A percentile compares a stretch with the other conserved stretches of the same genome.
Evolutionary conservation across 1,139 yeast genomes (phyloP).

Genomic region (Geotrichum restrictum): DNA sequence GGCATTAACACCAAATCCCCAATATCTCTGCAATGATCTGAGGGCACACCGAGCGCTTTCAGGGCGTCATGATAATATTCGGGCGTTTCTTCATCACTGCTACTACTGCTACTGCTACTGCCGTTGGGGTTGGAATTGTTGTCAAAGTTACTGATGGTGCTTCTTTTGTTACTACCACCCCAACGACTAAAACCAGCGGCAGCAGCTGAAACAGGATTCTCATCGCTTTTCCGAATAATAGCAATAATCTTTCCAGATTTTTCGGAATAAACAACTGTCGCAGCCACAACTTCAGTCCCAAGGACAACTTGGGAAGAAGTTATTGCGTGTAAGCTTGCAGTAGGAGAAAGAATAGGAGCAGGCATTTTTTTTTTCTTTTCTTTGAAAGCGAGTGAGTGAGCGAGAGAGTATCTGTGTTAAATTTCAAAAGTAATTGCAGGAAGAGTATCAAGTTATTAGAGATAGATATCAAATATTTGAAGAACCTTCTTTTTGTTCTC

Average conservation of each 20-base stretch:
- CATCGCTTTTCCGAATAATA: conserved; percentile 37
- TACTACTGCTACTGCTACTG: too few relatives aligned
- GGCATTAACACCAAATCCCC: conserved; percentile 72
- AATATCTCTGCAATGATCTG: conserved; percentile 15
- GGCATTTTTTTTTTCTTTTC: conserved; percentile 2
- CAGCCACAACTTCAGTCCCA: conserved; percentile 50
- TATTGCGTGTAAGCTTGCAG: conserved; percentile 43
- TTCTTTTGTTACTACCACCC: too few relatives aligned
- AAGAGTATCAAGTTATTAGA: too few relatives aligned
- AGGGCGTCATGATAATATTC: conserved; percentile 13
- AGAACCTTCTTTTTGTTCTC: too few relatives aligned
- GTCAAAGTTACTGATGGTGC: too few relatives aligned
- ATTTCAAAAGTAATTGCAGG: too few relatives aligned
- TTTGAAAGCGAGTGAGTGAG: too few relatives aligned
- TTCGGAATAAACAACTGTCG: conserved; percentile 62
- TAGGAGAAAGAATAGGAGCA: background rate
- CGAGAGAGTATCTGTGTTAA: background rate
- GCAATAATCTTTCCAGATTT: conserved; percentile 63
- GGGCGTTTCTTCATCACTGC: conserved; percentile 33
- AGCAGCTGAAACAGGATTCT: too few relatives aligned
- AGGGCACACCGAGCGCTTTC: conserved; percentile 8
- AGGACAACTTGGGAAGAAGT: conserved; percentile 63
- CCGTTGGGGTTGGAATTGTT: too few relatives aligned
- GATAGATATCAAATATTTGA: too few relatives aligned
- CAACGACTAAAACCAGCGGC: too few relatives aligned